A percentile compares a stretch with the other conserved stretches of the same genome.
Evolutionary conservation across 2,329 filamentous ascomycete genomes (phyloP).

Genomic region (Lasiodiplodia gonubiensis): DNA sequence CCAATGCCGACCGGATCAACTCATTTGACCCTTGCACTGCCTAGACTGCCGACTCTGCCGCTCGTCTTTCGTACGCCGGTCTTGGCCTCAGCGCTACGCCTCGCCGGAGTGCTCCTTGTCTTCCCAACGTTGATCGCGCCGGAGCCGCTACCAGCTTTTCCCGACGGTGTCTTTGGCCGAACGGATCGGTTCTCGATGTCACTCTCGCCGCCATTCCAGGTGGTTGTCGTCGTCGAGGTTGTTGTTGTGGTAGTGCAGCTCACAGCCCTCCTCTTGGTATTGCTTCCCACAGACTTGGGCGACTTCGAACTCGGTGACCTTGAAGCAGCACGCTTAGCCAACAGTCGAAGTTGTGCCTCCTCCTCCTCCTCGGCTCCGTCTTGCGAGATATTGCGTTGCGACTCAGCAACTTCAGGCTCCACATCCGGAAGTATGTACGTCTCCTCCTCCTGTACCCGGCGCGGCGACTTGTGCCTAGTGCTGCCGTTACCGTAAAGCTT

Average conservation of each 20-base stretch:
- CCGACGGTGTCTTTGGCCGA: constrained; percentile 53
- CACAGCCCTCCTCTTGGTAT: constrained; percentile 70
- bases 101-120: constrained; percentile 49
- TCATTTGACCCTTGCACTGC: constrained; percentile 34
- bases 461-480: constrained; percentile 39
- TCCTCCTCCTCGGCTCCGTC: constrained; percentile 73
- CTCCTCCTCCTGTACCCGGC: constrained; percentile 48
- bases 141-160: constrained; percentile 46
- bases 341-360: constrained; percentile 78
- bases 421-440: constrained; percentile 60
- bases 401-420: constrained; percentile 64
- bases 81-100: constrained; percentile 56
- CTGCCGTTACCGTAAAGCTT: constrained; percentile 69
- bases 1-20: constrained; percentile 22
- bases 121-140: constrained; percentile 54
- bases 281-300: constrained; percentile 42
- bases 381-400: constrained; percentile 59
- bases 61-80: constrained; percentile 58
- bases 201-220: constrained; percentile 50
- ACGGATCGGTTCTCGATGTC: constrained; percentile 53
- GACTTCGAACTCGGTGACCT: constrained; percentile 60
- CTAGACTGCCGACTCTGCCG: constrained; percentile 56
- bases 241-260: constrained; percentile 78
- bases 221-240: constrained; percentile 55
- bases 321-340: constrained; percentile 65